Percentiles rank a stretch among this genome's conserved stretches.
Conservation (phyloP, 1,139 yeast species). For the Nadsonia commutata region DNA sequence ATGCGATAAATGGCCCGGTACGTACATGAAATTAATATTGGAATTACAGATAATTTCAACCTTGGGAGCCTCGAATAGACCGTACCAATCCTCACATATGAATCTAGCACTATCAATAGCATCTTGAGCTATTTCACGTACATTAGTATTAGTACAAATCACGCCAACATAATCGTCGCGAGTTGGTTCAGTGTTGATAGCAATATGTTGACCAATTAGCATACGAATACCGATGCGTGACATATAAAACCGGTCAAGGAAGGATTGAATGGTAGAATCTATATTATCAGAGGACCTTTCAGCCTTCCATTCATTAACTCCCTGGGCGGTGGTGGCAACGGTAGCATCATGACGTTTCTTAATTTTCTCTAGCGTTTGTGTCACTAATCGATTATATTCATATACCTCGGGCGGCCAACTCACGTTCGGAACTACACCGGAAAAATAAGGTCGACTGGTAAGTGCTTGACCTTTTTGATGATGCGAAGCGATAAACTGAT, state of each 20-base stretch:
- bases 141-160: constrained; percentile 67
- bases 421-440: constrained; percentile 37
- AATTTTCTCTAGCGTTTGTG: constrained; percentile 52
- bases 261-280: constrained; percentile 54
- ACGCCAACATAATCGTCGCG: constrained; percentile 62
- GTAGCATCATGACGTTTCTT: constrained; percentile 85
- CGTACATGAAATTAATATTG: constrained; percentile 66
- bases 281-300: constrained; percentile 14
- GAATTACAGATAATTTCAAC: constrained; percentile 62
- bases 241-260: constrained; percentile 73
- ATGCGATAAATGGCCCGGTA: constrained; percentile 80
- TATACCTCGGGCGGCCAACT: constrained; percentile 64
- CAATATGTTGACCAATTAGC: constrained; percentile 82
- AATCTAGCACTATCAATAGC: constrained; percentile 80
- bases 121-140: constrained; percentile 65
- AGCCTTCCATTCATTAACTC: constrained; percentile 77
- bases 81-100: constrained; percentile 79
- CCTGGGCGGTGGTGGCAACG: constrained; percentile 85
- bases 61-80: constrained; percentile 67
- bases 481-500: constrained; percentile 6
- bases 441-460: constrained; percentile 37
- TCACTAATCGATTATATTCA: constrained; percentile 54
- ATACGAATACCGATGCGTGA: constrained; percentile 77
- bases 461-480: constrained; percentile 8
- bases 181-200: constrained; percentile 52